Percentiles rank a stretch among this genome's conserved stretches.
Evolutionary conservation across 2,329 filamentous ascomycete genomes (phyloP).

Genomic region (Chaetomiaceae sp.): DNA sequence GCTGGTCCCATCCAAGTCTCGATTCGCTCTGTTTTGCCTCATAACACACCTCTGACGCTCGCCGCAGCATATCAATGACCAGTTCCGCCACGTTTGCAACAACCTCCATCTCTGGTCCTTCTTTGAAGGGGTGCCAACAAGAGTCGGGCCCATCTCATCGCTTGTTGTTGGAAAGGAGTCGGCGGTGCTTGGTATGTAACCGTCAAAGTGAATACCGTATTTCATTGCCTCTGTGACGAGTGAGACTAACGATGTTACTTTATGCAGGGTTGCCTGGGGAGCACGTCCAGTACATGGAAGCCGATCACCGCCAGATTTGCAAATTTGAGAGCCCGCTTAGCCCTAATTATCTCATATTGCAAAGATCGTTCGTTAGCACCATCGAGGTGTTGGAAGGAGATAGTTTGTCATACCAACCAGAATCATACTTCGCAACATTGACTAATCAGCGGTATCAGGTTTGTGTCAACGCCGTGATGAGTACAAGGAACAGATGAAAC

Average conservation of each 20-base stretch:
- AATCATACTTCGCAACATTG: too few relatives aligned
- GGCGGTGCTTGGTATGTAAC: conserved; percentile 13
- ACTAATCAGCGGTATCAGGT: not conserved
- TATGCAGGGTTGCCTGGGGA: conserved; percentile 20
- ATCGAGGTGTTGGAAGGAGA: conserved; percentile 12
- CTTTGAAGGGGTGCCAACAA: conserved; percentile 25
- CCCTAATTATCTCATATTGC: conserved; percentile 22
- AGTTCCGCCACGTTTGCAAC: conserved; percentile 26
- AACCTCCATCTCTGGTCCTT: conserved; percentile 26
- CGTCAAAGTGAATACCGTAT: too few relatives aligned
- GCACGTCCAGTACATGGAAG: conserved; percentile 22
- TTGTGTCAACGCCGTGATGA: not conserved
- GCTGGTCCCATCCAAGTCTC: too few relatives aligned
- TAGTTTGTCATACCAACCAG: not conserved
- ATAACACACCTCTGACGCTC: not conserved
- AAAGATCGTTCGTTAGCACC: conserved; percentile 8
- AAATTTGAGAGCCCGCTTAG: conserved; percentile 23
- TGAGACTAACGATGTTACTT: not conserved
- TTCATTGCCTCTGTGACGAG: not conserved
- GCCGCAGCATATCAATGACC: conserved; percentile 27
- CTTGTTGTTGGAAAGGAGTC: conserved; percentile 27
- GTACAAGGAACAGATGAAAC: conserved; percentile 12
- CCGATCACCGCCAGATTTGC: conserved; percentile 27
- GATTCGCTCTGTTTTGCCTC: too few relatives aligned
- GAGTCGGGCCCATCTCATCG: conserved; percentile 8